Evolutionary conservation across 495 filamentous ascomycete species (phyloP).

Genomic region (Xylaria grammica): DNA sequence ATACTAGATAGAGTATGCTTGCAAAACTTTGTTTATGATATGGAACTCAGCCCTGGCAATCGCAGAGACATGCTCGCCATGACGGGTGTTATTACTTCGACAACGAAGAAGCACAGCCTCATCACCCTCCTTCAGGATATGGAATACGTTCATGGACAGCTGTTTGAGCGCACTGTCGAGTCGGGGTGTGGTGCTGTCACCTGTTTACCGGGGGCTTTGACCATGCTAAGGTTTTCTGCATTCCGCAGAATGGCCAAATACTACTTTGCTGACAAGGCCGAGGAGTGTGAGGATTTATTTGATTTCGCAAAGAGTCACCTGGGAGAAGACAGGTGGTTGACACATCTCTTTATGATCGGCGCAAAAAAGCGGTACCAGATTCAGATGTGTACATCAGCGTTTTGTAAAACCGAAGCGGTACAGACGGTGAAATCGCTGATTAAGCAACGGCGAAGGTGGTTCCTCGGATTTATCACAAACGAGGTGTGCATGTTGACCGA

Average conservation of each 20-base stretch:
- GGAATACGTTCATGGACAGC: slow-evolving; percentile 97
- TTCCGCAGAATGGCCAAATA: slow-evolving; percentile 98
- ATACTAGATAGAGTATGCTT: slow-evolving; percentile 91
- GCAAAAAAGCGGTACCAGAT: slow-evolving; percentile 93
- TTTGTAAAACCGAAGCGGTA: slow-evolving; percentile 98
- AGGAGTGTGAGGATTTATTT: slow-evolving; percentile 94
- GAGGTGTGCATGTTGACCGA: slow-evolving; percentile 99
- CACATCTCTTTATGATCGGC: slow-evolving; percentile 98
- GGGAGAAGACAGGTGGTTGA: slow-evolving; percentile 96
- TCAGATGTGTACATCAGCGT: slow-evolving; percentile 95
- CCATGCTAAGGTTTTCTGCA: slow-evolving; percentile 93
- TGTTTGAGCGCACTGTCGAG: slow-evolving; percentile 96
- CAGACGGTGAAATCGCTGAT: slow-evolving; percentile 84
- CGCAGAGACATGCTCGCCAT: slow-evolving; percentile 94
- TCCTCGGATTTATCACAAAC: slow-evolving; percentile 97
- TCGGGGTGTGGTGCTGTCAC: slow-evolving; percentile 95
- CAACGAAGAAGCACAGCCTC: slow-evolving; percentile 84
- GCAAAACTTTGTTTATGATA: slow-evolving; percentile 98
- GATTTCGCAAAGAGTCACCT: slow-evolving; percentile 96
- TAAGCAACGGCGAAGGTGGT: slow-evolving; percentile 97
- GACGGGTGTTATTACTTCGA: slow-evolving; percentile 97
- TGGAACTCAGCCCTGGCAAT: slow-evolving; percentile 96
- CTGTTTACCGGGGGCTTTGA: slow-evolving; percentile 92
- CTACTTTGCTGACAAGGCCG: slow-evolving; percentile 97
- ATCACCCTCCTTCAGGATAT: slow-evolving; percentile 96